These are phyloP conservation scores for Tulasnella sp. DNA, from an alignment of 768 basidiomycete genomes.

Conservation along the genomic window DNA sequence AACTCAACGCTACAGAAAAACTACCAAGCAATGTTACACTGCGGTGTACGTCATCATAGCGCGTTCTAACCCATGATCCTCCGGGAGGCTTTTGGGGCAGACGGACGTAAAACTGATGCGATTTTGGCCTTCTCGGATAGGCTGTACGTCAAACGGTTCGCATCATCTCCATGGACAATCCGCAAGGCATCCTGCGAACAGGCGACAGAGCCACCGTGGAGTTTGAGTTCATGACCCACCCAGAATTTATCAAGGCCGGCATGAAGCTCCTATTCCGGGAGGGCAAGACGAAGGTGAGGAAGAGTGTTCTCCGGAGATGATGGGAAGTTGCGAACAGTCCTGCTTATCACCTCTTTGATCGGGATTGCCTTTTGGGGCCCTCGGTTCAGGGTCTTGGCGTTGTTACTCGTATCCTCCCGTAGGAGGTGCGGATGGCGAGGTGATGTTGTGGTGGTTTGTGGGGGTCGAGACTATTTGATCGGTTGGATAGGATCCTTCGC, in stretches of 20 bases:
- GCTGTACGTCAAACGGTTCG: conserved; percentile 86
- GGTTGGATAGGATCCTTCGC: too few relatives aligned
- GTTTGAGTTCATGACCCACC: conserved; percentile 88
- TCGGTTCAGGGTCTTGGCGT: conserved; percentile 12
- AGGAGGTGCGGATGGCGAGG: too few relatives aligned
- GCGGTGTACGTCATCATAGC: conserved; percentile 51
- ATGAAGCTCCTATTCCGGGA: conserved; percentile 91
- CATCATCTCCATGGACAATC: conserved; percentile 84
- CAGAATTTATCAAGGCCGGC: conserved; percentile 86
- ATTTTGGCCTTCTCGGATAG: too few relatives aligned
- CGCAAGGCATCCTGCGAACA: conserved; percentile 79
- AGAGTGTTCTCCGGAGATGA: not conserved
- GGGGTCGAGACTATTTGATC: too few relatives aligned
- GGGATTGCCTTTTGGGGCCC: not conserved
- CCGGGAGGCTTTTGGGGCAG: too few relatives aligned
- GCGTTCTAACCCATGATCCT: too few relatives aligned
- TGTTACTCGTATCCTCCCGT: conserved; percentile 8
- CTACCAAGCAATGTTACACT: conserved; percentile 95
- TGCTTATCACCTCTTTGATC: not conserved
- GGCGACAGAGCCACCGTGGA: conserved; percentile 91
- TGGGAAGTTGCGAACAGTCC: not conserved
- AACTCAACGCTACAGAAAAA: conserved; percentile 88
- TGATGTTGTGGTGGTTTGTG: too few relatives aligned
- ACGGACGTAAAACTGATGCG: too few relatives aligned
- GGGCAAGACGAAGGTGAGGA: conserved; percentile 80